These are phyloP conservation scores for Scutellaria galericulata DNA, from an alignment of 257 asterid genomes.

Conservation along the genomic window DNA sequence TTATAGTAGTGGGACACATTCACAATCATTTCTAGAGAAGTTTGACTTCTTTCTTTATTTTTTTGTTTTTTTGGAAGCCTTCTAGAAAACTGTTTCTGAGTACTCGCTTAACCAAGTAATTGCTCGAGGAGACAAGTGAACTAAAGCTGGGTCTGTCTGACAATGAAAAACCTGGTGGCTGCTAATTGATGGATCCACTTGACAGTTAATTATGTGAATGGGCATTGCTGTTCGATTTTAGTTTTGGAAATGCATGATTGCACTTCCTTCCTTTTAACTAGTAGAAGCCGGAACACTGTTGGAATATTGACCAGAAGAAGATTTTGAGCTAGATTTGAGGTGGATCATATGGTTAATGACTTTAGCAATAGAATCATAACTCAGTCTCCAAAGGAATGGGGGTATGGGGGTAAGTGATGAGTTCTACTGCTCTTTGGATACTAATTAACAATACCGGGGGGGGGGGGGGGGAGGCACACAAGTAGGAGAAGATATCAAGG, in stretches of 20 bases:
- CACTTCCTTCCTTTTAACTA: slow-evolving; percentile 12
- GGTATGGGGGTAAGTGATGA: not conserved
- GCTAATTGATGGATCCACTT: slow-evolving; percentile 14
- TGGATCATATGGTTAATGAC: not conserved
- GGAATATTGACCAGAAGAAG: slow-evolving; percentile 6
- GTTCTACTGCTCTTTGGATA: not conserved
- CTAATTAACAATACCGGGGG: not conserved
- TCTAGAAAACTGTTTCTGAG: not conserved
- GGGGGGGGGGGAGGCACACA: not conserved
- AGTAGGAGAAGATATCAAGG: not conserved
- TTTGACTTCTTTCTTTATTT: not conserved
- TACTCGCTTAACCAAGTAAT: slow-evolving; percentile 10
- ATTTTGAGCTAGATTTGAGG: slow-evolving; percentile 7
- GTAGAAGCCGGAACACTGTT: slow-evolving; percentile 16
- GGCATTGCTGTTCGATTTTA: not conserved
- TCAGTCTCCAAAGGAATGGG: not conserved
- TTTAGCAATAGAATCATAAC: not conserved
- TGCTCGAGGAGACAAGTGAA: not conserved
- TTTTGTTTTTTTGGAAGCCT: not conserved
- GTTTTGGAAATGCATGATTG: not conserved
- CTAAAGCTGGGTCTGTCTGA: slow-evolving; percentile 14
- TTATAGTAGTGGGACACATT: not conserved
- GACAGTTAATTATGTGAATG: slow-evolving; percentile 2
- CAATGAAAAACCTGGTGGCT: not conserved
- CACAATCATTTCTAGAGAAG: not conserved